phyloP scores from a whole-genome alignment of 331 rosid species.

The Malus hybrid region DNA sequence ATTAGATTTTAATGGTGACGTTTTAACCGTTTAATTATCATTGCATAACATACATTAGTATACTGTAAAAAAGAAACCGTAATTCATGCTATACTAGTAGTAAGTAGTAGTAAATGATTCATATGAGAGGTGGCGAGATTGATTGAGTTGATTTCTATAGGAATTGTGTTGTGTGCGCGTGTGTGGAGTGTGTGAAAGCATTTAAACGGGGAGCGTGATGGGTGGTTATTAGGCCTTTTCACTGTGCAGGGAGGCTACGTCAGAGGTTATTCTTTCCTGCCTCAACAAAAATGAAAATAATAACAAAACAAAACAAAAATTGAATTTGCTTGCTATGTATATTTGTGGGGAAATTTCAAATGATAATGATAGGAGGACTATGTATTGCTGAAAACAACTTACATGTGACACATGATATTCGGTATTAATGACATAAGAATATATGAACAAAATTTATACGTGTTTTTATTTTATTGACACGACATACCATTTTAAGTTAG shows the following conservation, averaged over 20 bases:
- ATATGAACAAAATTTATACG: too few species aligned
- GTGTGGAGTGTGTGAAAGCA: neutral
- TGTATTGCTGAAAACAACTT: too few species aligned
- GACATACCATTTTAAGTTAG: too few species aligned
- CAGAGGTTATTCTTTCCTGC: neutral
- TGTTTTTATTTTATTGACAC: too few species aligned
- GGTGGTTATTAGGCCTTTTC: conserved; percentile 5
- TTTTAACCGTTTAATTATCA: too few species aligned
- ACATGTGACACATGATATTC: too few species aligned
- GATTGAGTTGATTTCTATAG: neutral
- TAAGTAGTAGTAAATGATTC: neutral
- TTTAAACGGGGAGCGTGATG: conserved; percentile 24
- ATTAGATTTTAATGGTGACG: neutral
- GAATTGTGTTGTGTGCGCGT: neutral
- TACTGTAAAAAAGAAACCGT: neutral
- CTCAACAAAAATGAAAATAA: too few species aligned
- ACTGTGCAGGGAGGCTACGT: neutral
- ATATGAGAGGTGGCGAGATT: neutral
- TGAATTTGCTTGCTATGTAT: neutral
- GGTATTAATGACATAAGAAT: too few species aligned
- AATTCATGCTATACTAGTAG: neutral
- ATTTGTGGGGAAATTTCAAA: neutral
- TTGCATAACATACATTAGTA: neutral
- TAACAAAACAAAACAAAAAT: too few species aligned
- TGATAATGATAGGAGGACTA: neutral